Evolutionary conservation across 495 filamentous ascomycete species (phyloP), one percentile per base, ranked within the genome.

Genomic region (Neurospora sp.): DNA sequence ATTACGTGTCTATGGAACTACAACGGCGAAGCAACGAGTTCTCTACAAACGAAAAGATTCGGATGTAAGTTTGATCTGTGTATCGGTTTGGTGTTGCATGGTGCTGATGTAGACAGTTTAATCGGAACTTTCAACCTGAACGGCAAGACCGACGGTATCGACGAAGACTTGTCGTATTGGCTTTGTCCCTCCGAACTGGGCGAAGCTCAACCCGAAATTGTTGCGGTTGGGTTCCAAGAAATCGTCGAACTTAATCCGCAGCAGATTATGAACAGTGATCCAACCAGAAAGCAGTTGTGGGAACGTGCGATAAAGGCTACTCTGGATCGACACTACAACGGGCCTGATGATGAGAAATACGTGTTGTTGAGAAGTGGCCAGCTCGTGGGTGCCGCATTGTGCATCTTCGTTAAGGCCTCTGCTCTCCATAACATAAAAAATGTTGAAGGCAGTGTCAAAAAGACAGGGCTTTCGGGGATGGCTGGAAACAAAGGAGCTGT

Each of bases 181-280:
- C 86, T 99, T 36, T 92, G 88, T 79, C 89, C 88, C 28, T 73
- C 77, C 21, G 80, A 86, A 70, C 76, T 88, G 3, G 85, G 85
- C 38, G 75, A 78, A 9, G 80, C 83, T 28, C 86, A 89, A 59
- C 92, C 96, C 28, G 89, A 94, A 69, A 91, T 99, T 40, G 88
- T 96, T 70, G 94, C 90, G 10, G 89, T 97, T 38, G 96, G 93
- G 0, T 98, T 99, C 76, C 96, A 99, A 77, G 96, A 99, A 83
- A 98, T 99, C 71, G 96, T 99, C 19, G 91, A 95, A 78, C 86
- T 99, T 17, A 97, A 93, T 77, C 95, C 96, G 21, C 95, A 98
- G 80, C 96, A 99, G 78, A 98, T 99, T 78, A 98, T 99, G 94
- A 96, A 96, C 71, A 98, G 94, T 45, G 94, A 98, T 84, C 96